These are phyloP conservation scores for Eremomyces bilateralis DNA, from an alignment of 495 filamentous ascomycete species.

Conservation along the genomic window DNA sequence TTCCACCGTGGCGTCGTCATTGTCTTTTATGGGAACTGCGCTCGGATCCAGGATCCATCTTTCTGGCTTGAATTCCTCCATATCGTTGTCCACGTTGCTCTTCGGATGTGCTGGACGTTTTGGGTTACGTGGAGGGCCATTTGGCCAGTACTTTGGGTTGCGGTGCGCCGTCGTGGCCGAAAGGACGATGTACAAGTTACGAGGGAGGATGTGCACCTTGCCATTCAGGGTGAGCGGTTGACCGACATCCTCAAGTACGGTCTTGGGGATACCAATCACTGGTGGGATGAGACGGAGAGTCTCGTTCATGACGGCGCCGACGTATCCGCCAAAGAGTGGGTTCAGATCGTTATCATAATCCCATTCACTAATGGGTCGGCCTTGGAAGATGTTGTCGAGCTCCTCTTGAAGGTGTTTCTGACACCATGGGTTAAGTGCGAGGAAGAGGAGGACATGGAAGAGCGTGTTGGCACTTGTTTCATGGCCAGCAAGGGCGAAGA, in stretches of 20 bases:
- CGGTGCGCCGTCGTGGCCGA: slow-evolving; percentile 26
- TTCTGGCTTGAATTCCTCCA: slow-evolving; percentile 29
- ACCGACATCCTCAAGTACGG: slow-evolving; percentile 20
- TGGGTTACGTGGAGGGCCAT: slow-evolving; percentile 5
- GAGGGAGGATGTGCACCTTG: slow-evolving; percentile 27
- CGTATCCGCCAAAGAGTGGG: slow-evolving; percentile 33
- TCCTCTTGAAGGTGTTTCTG: slow-evolving; percentile 40
- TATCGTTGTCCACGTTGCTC: slow-evolving; percentile 17
- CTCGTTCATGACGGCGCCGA: slow-evolving; percentile 48
- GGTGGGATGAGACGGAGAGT: slow-evolving; percentile 40
- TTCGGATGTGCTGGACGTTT: background rate
- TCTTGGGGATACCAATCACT: slow-evolving; percentile 39
- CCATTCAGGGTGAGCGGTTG: slow-evolving; percentile 32
- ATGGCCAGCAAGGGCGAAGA: slow-evolving; percentile 51
- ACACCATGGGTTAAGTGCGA: slow-evolving; percentile 33
- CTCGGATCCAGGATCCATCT: slow-evolving; percentile 30
- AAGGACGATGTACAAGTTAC: slow-evolving; percentile 24
- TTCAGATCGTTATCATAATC: slow-evolving; percentile 37
- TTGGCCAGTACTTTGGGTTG: slow-evolving; percentile 36
- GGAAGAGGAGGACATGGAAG: slow-evolving; percentile 36
- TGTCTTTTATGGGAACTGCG: slow-evolving; percentile 17
- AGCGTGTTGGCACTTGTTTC: slow-evolving; percentile 48
- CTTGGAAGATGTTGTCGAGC: slow-evolving; percentile 32
- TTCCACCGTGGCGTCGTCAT: slow-evolving; percentile 21
- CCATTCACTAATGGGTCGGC: slow-evolving; percentile 30